Evolutionary conservation across 2,329 filamentous ascomycete species (phyloP).

Genomic region (Aureobasidium sp.): DNA sequence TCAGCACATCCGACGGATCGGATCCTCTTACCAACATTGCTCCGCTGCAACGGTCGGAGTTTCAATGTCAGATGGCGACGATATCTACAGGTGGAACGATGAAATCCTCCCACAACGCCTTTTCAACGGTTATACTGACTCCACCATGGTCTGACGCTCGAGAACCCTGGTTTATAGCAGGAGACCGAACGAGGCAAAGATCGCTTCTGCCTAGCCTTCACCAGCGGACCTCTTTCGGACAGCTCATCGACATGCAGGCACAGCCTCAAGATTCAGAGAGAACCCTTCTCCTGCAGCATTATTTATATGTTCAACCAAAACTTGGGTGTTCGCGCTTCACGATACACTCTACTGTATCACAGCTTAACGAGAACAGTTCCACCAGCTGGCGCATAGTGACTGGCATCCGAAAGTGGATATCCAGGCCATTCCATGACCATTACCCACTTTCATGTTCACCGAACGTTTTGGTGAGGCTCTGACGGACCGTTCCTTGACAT

Average conservation of each 20-base stretch:
- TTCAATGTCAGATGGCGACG: not conserved
- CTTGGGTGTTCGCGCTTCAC: not conserved
- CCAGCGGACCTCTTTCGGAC: not conserved
- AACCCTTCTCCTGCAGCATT: not conserved
- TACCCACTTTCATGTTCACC: not conserved
- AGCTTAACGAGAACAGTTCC: not conserved
- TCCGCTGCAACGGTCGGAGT: not conserved
- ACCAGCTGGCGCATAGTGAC: not conserved
- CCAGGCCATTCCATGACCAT: not conserved
- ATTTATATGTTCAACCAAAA: not conserved
- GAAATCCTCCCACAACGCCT: not conserved
- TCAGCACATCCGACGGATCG: not conserved
- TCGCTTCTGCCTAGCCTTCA: not conserved
- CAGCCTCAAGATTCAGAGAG: not conserved
- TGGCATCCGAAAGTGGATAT: not conserved
- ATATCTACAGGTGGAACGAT: not conserved
- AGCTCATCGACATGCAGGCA: not conserved
- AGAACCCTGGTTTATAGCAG: not conserved
- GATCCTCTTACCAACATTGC: not conserved
- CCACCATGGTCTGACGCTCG: constrained; percentile 3
- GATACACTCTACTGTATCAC: not conserved
- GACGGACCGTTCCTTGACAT: not conserved
- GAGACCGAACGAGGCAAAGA: not conserved
- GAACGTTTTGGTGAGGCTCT: not conserved
- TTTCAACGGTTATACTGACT: constrained; percentile 6